Evolutionary conservation across 202 grass and related monocot genomes (phyloP).

Genomic region (Zizania palustris): DNA sequence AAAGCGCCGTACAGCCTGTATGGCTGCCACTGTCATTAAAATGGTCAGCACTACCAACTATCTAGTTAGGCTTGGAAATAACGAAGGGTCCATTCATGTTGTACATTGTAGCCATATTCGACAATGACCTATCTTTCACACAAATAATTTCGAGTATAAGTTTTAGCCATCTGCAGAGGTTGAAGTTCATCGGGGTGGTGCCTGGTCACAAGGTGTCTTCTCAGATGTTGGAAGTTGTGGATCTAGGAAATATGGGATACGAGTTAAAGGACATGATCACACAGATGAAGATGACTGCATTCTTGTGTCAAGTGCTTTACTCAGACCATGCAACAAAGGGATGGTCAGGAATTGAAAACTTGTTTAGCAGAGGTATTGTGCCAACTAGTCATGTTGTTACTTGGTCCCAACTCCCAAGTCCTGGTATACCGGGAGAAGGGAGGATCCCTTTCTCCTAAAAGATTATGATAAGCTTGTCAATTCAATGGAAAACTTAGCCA

Average conservation of each 20-base stretch:
- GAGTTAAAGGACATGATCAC: neutral
- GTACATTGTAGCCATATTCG: constrained; percentile 52
- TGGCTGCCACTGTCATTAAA: constrained; percentile 48
- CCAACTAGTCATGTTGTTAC: neutral
- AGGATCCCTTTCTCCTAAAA: too few species aligned
- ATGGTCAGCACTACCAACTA: constrained; percentile 44
- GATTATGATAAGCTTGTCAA: too few species aligned
- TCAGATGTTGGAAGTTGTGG: constrained; percentile 30
- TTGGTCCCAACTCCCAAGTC: too few species aligned
- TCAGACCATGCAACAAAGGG: constrained; percentile 43
- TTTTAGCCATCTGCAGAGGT: constrained; percentile 44
- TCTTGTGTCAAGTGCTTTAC: constrained; percentile 32
- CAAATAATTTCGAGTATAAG: neutral
- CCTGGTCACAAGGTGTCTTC: constrained; percentile 53
- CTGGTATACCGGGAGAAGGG: too few species aligned
- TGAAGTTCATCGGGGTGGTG: constrained; percentile 51
- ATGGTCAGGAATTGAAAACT: constrained; percentile 39
- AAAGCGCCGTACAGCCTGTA: constrained; percentile 47
- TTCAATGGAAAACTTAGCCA: too few species aligned
- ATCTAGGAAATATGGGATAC: constrained; percentile 40
- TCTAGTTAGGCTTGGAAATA: constrained; percentile 28
- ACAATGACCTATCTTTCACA: neutral
- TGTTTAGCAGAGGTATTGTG: constrained; percentile 25
- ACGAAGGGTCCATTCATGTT: constrained; percentile 38
- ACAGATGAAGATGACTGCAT: constrained; percentile 24